These are phyloP conservation scores for Paralagenidium karlingii DNA, from an alignment of 352 stramenopile genomes.

Conservation along the genomic window DNA sequence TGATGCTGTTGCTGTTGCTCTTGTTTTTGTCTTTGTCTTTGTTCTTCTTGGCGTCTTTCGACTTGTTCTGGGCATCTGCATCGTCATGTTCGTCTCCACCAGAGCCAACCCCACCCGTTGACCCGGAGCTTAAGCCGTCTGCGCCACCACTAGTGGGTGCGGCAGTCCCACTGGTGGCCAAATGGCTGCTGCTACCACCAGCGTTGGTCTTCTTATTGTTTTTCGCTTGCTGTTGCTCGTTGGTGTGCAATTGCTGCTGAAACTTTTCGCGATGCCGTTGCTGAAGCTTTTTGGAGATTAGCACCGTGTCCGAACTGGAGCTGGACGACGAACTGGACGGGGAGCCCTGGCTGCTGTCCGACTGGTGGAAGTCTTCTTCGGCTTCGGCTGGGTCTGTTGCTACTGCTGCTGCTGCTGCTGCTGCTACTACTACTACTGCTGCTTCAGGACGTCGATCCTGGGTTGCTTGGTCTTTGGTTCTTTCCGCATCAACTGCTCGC, in stretches of 20 bases:
- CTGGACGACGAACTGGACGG: constrained; percentile 43
- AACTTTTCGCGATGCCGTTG: constrained; percentile 49
- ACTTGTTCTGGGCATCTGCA: no score
- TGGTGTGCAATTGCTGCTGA: constrained; percentile 27
- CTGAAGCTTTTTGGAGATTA: constrained; percentile 55
- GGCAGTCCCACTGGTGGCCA: neutral
- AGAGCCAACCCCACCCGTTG: no score
- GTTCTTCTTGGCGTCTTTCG: constrained; percentile 7
- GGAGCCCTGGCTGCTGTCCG: no score
- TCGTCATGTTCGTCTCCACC: no score
- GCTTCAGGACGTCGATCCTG: no score
- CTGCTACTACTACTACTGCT: no score
- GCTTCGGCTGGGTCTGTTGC: no score
- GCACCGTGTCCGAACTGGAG: constrained; percentile 58
- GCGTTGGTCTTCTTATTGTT: constrained; percentile 2
- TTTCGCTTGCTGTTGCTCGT: constrained; percentile 13
- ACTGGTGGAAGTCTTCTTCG: no score
- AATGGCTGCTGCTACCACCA: neutral
- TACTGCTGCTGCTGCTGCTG: no score
- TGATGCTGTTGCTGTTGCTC: neutral
- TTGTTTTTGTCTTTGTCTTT: constrained; percentile 7
- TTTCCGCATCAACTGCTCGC: no score
- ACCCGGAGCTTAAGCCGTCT: neutral
- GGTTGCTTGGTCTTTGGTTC: no score
- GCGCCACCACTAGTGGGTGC: neutral